Evolutionary conservation across 2,329 filamentous ascomycete species (phyloP), one percentile per base, ranked within the genome.

Genomic region (Paraconiothyrium brasiliense): DNA sequence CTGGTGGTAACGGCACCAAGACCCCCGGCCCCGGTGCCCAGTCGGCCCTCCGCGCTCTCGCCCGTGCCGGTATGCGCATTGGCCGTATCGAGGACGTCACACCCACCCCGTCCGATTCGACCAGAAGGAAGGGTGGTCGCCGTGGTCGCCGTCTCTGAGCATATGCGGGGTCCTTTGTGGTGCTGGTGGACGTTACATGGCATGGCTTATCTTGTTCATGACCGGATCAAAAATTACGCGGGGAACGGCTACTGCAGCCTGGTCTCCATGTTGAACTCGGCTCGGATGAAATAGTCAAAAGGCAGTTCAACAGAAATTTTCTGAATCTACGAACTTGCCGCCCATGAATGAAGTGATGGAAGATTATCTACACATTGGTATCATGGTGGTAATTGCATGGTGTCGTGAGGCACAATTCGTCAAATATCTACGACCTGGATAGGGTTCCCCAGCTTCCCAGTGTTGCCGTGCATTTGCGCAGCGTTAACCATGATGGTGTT

Each of bases 1-100:
- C 95, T 80, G 95, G 95, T 88, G 93, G 94, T 94, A 99, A 98
- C 89, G 93, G 94, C 81, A 99, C 95, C 88, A 99, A 99, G 93
- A 99, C 96, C 83, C 95, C 95, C 80, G 95, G 95, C 80, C 95
- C 95, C 79, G 96, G 95, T 88, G 95, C 95, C 77, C 96, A 99
- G 88, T 98, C 95, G 71, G 95, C 95, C 79, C 94, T 99, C 85
- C 95, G 95, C 83, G 96, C 95, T 78, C 91, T 99, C 75, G 95
- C 95, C 82, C 96, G 95, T 89, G 93, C 95, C 78, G 95, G 95
- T 83, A 99, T 99, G 96, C 96, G 94, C 89, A 99, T 99, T 79
- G 95, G 95, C 82, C 92, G 95, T 82, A 99, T 99, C 80, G 95
- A 99, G 91, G 95, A 99, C 83, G 95, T 99, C 71, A 99, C 96